Evolutionary conservation across 202 grass and related monocot species (phyloP).

Genomic region (Zoysia matrella): DNA sequence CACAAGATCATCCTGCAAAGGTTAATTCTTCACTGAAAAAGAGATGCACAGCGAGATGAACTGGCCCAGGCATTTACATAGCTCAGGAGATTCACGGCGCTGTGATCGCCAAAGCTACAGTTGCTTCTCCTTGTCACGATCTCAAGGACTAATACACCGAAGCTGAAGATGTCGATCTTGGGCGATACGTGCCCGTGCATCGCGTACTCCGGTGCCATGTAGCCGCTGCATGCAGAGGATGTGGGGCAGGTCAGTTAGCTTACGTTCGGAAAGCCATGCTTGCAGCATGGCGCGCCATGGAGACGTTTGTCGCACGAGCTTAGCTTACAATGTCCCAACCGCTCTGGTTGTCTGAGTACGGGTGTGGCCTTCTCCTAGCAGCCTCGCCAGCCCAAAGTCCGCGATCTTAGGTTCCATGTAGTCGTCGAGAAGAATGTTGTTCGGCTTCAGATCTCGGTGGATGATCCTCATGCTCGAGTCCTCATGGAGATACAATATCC

Average conservation of each 20-base stretch:
- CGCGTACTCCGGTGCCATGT: slow-evolving; percentile 49
- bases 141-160: slow-evolving; percentile 54
- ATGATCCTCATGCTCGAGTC: slow-evolving; percentile 56
- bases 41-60: background rate
- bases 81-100: slow-evolving; percentile 45
- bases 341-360: slow-evolving; percentile 24
- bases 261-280: background rate
- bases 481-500: slow-evolving; percentile 59
- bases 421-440: slow-evolving; percentile 51
- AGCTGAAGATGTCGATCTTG: slow-evolving; percentile 57
- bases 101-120: slow-evolving; percentile 11
- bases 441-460: slow-evolving; percentile 55
- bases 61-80: slow-evolving; percentile 19
- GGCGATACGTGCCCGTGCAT: slow-evolving; percentile 20
- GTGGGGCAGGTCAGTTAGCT: background rate
- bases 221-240: slow-evolving; percentile 56
- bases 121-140: slow-evolving; percentile 51
- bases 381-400: slow-evolving; percentile 54
- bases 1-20: background rate
- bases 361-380: slow-evolving; percentile 46
- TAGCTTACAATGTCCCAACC: slow-evolving; percentile 46
- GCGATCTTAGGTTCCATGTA: slow-evolving; percentile 63
- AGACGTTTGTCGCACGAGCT: background rate
- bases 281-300: background rate
- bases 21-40: background rate